These are phyloP conservation scores for Cyathus striatus DNA, from an alignment of 768 basidiomycete species.

Conservation along the genomic window DNA sequence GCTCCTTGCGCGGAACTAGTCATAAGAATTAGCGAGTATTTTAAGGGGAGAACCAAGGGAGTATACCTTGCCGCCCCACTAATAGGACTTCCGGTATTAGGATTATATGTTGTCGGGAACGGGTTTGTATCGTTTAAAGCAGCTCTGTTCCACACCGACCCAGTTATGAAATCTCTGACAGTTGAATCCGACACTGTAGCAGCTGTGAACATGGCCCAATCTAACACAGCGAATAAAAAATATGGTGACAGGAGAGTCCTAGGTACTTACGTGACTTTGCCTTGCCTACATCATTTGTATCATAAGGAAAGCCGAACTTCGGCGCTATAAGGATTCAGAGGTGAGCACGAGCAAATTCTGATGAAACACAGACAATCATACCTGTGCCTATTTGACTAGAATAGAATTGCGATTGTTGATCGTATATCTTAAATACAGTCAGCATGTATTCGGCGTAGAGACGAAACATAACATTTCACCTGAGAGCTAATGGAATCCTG, in stretches of 20 bases:
- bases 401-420: too few species aligned
- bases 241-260: neutral
- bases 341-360: too few species aligned
- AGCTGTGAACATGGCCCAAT: conserved; percentile 52
- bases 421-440: conserved; percentile 1
- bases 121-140: conserved; percentile 10
- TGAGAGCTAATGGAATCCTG: conserved; percentile 31
- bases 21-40: neutral
- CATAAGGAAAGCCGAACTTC: conserved; percentile 12
- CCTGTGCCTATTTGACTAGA: conserved; percentile 2
- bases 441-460: conserved; percentile 4
- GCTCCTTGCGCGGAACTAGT: too few species aligned
- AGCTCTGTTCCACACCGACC: conserved; percentile 15
- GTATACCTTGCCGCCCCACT: conserved; percentile 8
- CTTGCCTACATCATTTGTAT: conserved; percentile 14
- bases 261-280: conserved; percentile 17
- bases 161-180: conserved; percentile 32
- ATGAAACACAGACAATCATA: too few species aligned
- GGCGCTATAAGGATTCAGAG: neutral
- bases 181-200: conserved; percentile 21
- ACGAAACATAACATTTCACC: conserved; percentile 3
- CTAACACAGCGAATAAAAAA: conserved; percentile 12
- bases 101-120: conserved; percentile 20
- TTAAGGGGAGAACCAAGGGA: neutral
- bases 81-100: too few species aligned